Percentiles rank a stretch among this genome's conserved stretches.
Conservation (phyloP, 73 alveolate genomes). For the Durusdinium trenchii region DNA sequence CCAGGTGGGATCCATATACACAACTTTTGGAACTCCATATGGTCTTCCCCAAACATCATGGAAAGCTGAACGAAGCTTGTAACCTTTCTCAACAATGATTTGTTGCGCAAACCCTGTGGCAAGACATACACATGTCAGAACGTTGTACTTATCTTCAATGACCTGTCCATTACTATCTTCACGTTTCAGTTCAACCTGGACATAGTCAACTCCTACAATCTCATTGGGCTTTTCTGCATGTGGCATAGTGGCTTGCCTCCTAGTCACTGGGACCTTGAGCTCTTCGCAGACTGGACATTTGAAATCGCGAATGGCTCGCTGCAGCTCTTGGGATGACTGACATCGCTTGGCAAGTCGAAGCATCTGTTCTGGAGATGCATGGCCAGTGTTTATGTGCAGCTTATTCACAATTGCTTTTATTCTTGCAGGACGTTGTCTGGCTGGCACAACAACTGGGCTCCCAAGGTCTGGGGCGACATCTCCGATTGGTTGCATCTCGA, state of each 20-base stretch:
- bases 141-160: neutral
- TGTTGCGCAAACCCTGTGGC: constrained; percentile 8
- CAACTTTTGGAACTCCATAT: neutral
- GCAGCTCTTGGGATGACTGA: neutral
- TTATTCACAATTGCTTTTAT: neutral
- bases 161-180: neutral
- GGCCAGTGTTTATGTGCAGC: constrained; percentile 21
- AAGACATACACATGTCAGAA: neutral
- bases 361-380: neutral
- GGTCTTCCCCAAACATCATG: neutral
- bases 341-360: neutral
- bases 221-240: constrained; percentile 23
- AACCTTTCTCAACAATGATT: neutral
- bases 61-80: neutral
- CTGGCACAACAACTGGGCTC: neutral
- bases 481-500: neutral
- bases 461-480: neutral
- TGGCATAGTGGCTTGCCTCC: neutral
- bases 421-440: neutral
- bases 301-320: neutral
- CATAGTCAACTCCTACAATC: neutral
- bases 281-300: constrained; percentile 27
- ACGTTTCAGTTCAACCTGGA: neutral
- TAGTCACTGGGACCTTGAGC: neutral
- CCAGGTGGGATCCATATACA: neutral